These are phyloP conservation scores for Pseudonitzschia delicatissima DNA, from an alignment of 108 stramenopile genomes.

Conservation along the genomic window DNA sequence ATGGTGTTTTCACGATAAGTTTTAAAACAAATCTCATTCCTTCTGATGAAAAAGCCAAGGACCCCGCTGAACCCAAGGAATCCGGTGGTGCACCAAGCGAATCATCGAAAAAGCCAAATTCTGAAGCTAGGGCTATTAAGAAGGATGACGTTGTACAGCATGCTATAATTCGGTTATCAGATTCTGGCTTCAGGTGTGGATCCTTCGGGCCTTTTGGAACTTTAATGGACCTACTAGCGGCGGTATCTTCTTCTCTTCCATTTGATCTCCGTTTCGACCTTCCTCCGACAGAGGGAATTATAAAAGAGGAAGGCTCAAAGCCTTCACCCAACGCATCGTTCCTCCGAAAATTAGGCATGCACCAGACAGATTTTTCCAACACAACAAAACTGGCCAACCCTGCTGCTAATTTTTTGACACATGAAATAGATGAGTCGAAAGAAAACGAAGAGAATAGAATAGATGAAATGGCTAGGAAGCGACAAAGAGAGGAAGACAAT, in stretches of 20 bases:
- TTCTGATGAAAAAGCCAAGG: conserved; percentile 27
- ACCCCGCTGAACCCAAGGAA: conserved; percentile 3
- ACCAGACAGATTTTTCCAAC: conserved; percentile 15
- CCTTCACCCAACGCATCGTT: conserved; percentile 76
- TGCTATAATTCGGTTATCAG: conserved; percentile 82
- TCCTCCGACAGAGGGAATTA: conserved; percentile 74
- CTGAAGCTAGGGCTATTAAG: conserved; percentile 37
- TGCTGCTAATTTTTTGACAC: background rate
- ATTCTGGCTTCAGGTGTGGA: conserved; percentile 85
- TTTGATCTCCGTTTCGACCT: conserved; percentile 75
- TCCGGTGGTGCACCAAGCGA: conserved; percentile 16
- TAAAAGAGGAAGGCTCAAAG: conserved; percentile 69
- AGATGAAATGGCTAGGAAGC: background rate
- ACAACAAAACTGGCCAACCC: background rate
- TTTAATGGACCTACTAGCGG: conserved; percentile 72
- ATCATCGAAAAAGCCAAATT: conserved; percentile 1
- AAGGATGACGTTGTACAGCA: conserved; percentile 85
- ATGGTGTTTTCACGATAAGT: conserved; percentile 85
- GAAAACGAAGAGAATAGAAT: background rate
- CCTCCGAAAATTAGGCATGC: conserved; percentile 64
- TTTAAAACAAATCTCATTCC: conserved; percentile 84
- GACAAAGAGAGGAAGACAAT: conserved; percentile 6
- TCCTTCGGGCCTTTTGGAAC: conserved; percentile 86
- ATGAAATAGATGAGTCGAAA: background rate
- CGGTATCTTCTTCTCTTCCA: conserved; percentile 81